Conservation (phyloP, 106 monocot genomes). For the Dioscorea zingiberensis region DNA sequence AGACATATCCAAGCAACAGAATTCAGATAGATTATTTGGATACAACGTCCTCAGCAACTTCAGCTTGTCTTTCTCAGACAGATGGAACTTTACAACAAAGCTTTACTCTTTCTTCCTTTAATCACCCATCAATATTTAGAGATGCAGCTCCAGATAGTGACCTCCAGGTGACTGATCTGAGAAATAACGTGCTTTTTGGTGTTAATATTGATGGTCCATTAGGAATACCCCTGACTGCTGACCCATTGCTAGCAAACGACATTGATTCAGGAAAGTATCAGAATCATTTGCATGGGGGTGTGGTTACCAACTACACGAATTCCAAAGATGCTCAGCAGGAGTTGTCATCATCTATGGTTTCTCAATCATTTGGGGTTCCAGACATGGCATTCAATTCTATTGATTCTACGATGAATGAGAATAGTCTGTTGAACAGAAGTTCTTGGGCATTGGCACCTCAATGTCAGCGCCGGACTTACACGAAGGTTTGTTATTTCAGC, state of each 20-base stretch:
- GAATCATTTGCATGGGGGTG: slow-evolving; percentile 39
- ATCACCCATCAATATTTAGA: slow-evolving; percentile 47
- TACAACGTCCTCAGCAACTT: slow-evolving; percentile 79
- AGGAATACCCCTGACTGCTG: slow-evolving; percentile 42
- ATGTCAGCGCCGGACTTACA: slow-evolving; percentile 71
- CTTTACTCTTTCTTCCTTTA: slow-evolving; percentile 53
- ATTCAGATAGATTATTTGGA: slow-evolving; percentile 75
- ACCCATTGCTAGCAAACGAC: slow-evolving; percentile 37
- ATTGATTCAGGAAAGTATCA: slow-evolving; percentile 50
- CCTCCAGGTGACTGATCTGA: slow-evolving; percentile 35
- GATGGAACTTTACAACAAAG: slow-evolving; percentile 55
- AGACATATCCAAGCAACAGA: slow-evolving; percentile 34
- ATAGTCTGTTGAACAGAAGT: slow-evolving; percentile 55
- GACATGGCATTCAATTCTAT: slow-evolving; percentile 84
- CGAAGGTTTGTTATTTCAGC: slow-evolving; percentile 51
- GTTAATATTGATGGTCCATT: slow-evolving; percentile 54
- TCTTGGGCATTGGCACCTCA: slow-evolving; percentile 61
- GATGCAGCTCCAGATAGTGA: slow-evolving; percentile 38
- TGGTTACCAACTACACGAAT: slow-evolving; percentile 35
- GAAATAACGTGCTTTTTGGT: slow-evolving; percentile 68
- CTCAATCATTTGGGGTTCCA: slow-evolving; percentile 79
- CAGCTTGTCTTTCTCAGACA: slow-evolving; percentile 56
- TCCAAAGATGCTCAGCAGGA: slow-evolving; percentile 79
- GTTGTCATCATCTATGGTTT: slow-evolving; percentile 68
- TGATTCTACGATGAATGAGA: slow-evolving; percentile 65